phyloP scores from a whole-genome alignment of 2,329 filamentous ascomycete species.

The Dothideomycetes sp. region DNA sequence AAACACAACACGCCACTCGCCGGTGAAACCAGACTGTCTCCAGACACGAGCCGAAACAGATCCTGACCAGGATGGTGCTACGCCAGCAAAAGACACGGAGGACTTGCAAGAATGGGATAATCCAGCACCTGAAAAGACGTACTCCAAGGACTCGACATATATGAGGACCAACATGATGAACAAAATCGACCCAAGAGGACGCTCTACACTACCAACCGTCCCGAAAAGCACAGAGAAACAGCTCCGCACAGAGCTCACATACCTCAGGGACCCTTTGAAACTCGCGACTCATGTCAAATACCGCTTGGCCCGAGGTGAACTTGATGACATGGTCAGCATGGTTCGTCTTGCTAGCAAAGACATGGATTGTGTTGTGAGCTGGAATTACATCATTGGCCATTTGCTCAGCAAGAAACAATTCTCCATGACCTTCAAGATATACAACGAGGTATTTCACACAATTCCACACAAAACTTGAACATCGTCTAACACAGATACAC shows the following conservation, averaged over 20 bases:
- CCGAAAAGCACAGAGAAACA: slow-evolving; percentile 20
- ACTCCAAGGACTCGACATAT: not conserved
- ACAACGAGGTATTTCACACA: slow-evolving; percentile 63
- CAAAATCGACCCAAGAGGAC: slow-evolving; percentile 22
- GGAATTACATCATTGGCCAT: slow-evolving; percentile 78
- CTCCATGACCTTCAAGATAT: slow-evolving; percentile 64
- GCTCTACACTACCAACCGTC: slow-evolving; percentile 20
- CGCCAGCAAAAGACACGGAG: not conserved
- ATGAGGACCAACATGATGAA: slow-evolving; percentile 9
- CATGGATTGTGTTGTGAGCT: slow-evolving; percentile 62
- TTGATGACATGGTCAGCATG: slow-evolving; percentile 58
- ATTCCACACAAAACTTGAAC: not conserved
- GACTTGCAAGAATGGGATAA: not conserved
- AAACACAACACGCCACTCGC: not conserved
- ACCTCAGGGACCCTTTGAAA: slow-evolving; percentile 61
- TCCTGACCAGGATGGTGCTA: not conserved
- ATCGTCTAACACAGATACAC: slow-evolving; percentile 15
- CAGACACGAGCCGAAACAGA: no score
- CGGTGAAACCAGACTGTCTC: no score
- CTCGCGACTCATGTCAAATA: slow-evolving; percentile 59
- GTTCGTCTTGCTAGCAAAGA: slow-evolving; percentile 59
- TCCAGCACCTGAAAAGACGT: not conserved
- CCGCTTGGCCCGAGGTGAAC: slow-evolving; percentile 50
- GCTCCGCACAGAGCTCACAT: slow-evolving; percentile 49
- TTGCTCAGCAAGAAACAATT: slow-evolving; percentile 53